A percentile compares a stretch with the other conserved stretches of the same genome.
Evolutionary conservation across 306 rosid species (phyloP).

Genomic region (Citrullus colocynthis): DNA sequence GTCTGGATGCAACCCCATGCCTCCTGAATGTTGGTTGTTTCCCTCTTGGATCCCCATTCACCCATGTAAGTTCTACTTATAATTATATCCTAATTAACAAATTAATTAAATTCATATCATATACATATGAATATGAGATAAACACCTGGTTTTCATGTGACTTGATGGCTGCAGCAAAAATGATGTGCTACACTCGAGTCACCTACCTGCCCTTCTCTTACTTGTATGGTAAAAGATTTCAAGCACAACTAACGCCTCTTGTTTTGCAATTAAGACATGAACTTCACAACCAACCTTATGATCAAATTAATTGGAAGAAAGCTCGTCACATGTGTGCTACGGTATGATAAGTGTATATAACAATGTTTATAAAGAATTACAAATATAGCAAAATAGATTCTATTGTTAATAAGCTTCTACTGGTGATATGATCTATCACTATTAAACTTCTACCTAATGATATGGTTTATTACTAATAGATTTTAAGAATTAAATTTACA

Average conservation of each 20-base stretch:
- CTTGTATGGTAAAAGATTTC: constrained; percentile 9
- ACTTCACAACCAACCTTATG: constrained; percentile 12
- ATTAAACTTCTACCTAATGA: too few relatives aligned
- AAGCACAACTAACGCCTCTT: constrained; percentile 9
- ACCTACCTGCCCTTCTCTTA: constrained; percentile 13
- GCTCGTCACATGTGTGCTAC: constrained; percentile 18
- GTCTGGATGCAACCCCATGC: constrained; percentile 20
- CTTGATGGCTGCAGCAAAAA: constrained; percentile 3
- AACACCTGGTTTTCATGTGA: too few relatives aligned
- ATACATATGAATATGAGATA: background rate
- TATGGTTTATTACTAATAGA: too few relatives aligned
- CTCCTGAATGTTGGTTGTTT: constrained; percentile 21
- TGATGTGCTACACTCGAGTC: constrained; percentile 18
- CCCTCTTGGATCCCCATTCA: constrained; percentile 16
- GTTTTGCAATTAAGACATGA: constrained; percentile 10
- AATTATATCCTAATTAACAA: background rate
- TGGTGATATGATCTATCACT: too few relatives aligned
- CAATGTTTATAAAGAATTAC: too few relatives aligned
- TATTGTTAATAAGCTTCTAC: too few relatives aligned
- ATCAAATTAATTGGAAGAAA: constrained; percentile 5
- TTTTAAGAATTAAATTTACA: too few relatives aligned
- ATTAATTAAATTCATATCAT: background rate
- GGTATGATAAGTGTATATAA: background rate
- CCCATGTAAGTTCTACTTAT: constrained; percentile 1
- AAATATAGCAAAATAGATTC: too few relatives aligned